phyloP scores from a whole-genome alignment of 192 early-diverging fungal species.

The Linderina pennispora region DNA sequence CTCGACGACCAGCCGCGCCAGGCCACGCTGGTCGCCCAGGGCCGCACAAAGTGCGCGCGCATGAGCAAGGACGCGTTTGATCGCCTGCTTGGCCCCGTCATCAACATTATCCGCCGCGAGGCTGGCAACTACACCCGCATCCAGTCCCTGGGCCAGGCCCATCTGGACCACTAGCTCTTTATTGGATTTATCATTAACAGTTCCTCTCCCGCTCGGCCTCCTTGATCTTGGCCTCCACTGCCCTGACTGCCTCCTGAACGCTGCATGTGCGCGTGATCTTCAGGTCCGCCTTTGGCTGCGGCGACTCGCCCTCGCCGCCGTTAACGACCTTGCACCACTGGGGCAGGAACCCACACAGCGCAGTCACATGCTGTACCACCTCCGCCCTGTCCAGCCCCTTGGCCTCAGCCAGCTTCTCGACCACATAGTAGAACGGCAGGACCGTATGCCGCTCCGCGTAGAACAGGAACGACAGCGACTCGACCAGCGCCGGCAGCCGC shows the following conservation, averaged over 20 bases:
- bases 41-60: conserved; percentile 91
- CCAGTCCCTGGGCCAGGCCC: conserved; percentile 20
- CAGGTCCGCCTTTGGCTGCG: conserved; percentile 19
- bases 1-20: conserved; percentile 90
- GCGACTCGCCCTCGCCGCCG: background rate
- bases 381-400: conserved; percentile 24
- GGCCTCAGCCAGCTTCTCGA: conserved; percentile 32
- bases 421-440: conserved; percentile 28
- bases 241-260: conserved; percentile 23
- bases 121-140: conserved; percentile 77
- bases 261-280: conserved; percentile 22
- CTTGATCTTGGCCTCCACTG: conserved; percentile 13
- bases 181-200: background rate
- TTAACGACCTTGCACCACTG: conserved; percentile 34
- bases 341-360: conserved; percentile 24
- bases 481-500: conserved; percentile 33
- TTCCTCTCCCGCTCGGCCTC: background rate
- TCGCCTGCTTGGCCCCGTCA: conserved; percentile 87
- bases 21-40: conserved; percentile 82
- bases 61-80: conserved; percentile 95
- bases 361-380: conserved; percentile 9
- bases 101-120: conserved; percentile 95
- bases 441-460: conserved; percentile 33
- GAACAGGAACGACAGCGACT: conserved; percentile 40
- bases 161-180: background rate